These are phyloP conservation scores for Cladophialophora psammophila DNA, from an alignment of 2,329 filamentous ascomycete species.

Conservation along the genomic window DNA sequence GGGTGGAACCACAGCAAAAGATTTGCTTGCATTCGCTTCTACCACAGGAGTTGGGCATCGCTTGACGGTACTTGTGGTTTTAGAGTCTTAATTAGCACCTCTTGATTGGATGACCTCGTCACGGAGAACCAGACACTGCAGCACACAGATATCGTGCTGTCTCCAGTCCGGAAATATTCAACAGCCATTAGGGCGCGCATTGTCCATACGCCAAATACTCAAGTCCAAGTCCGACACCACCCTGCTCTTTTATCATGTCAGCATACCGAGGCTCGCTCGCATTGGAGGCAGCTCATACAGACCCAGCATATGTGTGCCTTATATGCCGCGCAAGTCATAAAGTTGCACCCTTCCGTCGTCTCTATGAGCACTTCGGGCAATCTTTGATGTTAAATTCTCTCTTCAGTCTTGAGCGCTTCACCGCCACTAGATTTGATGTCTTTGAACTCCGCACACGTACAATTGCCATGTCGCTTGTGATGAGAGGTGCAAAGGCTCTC, in stretches of 20 bases:
- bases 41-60: too few relatives aligned
- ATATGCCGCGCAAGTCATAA: constrained; percentile 32
- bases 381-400: constrained; percentile 28
- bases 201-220: too few relatives aligned
- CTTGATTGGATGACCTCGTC: too few relatives aligned
- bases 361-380: constrained; percentile 26
- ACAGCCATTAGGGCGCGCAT: too few relatives aligned
- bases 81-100: too few relatives aligned
- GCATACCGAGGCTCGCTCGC: constrained; percentile 37
- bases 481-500: constrained; percentile 40
- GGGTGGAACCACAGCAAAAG: too few relatives aligned
- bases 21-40: too few relatives aligned
- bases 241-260: constrained; percentile 37
- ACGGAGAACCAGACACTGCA: too few relatives aligned
- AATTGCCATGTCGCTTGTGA: constrained; percentile 36
- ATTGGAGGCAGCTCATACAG: constrained; percentile 36
- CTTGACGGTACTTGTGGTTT: too few relatives aligned
- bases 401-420: constrained; percentile 26
- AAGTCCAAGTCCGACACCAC: constrained; percentile 1
- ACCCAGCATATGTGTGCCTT: constrained; percentile 41
- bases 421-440: constrained; percentile 37
- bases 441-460: constrained; percentile 42
- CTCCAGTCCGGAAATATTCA: too few relatives aligned
- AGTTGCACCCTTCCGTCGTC: constrained; percentile 27
- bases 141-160: too few relatives aligned